Conservation (phyloP, 306 rosid species). For the Malus sieversii region DNA sequence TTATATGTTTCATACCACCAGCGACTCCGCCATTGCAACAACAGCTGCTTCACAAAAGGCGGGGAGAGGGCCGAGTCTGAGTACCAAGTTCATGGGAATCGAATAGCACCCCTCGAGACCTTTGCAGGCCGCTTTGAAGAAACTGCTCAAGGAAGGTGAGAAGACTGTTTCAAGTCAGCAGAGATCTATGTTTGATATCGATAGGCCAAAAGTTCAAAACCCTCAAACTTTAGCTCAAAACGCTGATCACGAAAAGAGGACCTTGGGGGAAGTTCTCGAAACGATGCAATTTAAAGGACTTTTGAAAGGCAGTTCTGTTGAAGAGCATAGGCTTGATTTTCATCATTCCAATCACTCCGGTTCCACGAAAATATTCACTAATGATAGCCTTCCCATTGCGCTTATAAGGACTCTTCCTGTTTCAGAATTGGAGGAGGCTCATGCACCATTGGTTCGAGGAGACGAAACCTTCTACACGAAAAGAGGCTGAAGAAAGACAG, state of each 20-base stretch:
- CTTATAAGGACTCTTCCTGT: conserved; percentile 57
- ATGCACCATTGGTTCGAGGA: conserved; percentile 22
- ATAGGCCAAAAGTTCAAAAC: conserved; percentile 37
- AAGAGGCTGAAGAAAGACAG: conserved; percentile 27
- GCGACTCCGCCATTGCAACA: conserved; percentile 33
- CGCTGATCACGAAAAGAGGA: conserved; percentile 38
- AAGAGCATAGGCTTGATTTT: conserved; percentile 26
- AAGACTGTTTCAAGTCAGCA: conserved; percentile 35
- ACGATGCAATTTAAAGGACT: conserved; percentile 53
- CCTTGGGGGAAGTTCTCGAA: conserved; percentile 66
- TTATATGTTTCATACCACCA: conserved; percentile 29
- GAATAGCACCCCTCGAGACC: conserved; percentile 48
- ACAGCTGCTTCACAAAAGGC: conserved; percentile 28
- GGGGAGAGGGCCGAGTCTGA: conserved; percentile 47
- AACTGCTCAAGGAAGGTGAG: conserved; percentile 34
- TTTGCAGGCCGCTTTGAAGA: conserved; percentile 28
- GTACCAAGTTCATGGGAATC: conserved; percentile 89
- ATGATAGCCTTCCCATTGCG: conserved; percentile 52
- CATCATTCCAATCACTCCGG: conserved; percentile 13
- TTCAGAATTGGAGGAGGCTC: conserved; percentile 20
- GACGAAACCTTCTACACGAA: conserved; percentile 28
- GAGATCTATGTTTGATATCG: conserved; percentile 47
- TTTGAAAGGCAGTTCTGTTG: conserved; percentile 31
- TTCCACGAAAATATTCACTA: conserved; percentile 10
- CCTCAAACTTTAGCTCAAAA: conserved; percentile 21